A percentile compares a stretch with the other conserved stretches of the same genome.
These are phyloP conservation scores for Saccharomyces paradoxus DNA, from an alignment of 805 yeast species.

Conservation along the genomic window DNA sequence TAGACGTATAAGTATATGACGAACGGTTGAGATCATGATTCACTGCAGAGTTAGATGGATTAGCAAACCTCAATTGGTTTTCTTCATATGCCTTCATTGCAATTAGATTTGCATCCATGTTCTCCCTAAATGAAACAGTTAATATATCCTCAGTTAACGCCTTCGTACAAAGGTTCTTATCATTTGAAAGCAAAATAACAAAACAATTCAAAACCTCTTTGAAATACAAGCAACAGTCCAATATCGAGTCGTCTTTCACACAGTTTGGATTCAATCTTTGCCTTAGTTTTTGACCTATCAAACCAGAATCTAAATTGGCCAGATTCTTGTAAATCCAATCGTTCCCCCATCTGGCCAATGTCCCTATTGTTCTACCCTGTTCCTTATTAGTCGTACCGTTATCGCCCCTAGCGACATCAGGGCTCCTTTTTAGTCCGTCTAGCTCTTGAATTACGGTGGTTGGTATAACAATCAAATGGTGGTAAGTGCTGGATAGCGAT, in stretches of 20 bases:
- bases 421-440: conserved; percentile 73
- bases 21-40: not conserved
- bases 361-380: conserved; percentile 36
- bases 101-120: conserved; percentile 42
- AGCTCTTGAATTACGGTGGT: conserved; percentile 61
- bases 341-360: conserved; percentile 61
- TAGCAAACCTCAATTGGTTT: conserved; percentile 21
- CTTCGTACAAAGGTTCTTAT: conserved; percentile 71
- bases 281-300: conserved; percentile 55
- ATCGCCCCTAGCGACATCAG: conserved; percentile 20
- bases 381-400: conserved; percentile 1
- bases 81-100: conserved; percentile 35
- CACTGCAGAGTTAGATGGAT: not conserved
- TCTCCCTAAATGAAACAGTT: conserved; percentile 45
- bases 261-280: conserved; percentile 44
- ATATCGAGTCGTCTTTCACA: conserved; percentile 68
- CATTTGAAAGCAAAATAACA: conserved; percentile 69
- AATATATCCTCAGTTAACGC: conserved; percentile 59
- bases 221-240: conserved; percentile 74
- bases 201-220: conserved; percentile 33
- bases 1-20: not conserved
- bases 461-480: conserved; percentile 58
- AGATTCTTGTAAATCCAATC: conserved; percentile 65
- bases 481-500: conserved; percentile 33
- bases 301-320: conserved; percentile 41